Conservation (phyloP, 2,329 filamentous ascomycete genomes). For the Hymenoscyphus fructigenus region DNA sequence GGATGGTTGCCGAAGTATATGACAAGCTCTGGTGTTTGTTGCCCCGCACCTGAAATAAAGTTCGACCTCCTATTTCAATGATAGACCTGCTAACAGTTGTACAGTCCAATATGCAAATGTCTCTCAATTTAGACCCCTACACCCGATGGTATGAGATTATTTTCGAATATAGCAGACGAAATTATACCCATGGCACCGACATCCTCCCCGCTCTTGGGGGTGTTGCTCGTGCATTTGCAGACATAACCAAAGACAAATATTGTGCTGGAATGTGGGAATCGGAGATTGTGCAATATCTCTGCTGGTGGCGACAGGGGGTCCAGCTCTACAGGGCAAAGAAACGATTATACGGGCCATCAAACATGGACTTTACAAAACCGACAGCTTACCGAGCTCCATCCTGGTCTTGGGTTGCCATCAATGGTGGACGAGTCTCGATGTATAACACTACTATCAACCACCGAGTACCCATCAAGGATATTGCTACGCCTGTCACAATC, state of each 20-base stretch:
- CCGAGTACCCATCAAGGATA: too few species aligned
- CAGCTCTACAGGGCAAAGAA: background rate
- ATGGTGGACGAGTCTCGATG: background rate
- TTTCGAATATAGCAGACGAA: background rate
- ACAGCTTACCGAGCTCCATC: constrained; percentile 3
- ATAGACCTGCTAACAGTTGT: background rate
- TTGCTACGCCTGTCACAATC: too few species aligned
- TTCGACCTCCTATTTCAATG: background rate
- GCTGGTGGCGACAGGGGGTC: background rate
- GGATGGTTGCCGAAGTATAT: background rate
- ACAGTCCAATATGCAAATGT: too few species aligned
- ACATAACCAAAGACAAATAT: constrained; percentile 6
- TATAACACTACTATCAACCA: too few species aligned
- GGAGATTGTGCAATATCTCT: background rate
- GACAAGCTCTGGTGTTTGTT: background rate
- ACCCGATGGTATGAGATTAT: background rate
- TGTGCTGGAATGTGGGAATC: constrained; percentile 10
- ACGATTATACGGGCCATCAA: background rate
- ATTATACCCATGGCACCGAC: constrained; percentile 5
- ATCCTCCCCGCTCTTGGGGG: constrained; percentile 10
- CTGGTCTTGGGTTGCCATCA: constrained; percentile 4
- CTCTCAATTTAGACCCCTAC: background rate
- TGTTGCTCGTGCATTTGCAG: background rate
- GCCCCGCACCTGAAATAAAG: background rate
- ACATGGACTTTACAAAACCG: background rate